Evolutionary conservation across 73 alveolate species (phyloP), one percentile per base, ranked within the genome.

Genomic region (Paramecium tetraurelia): DNA sequence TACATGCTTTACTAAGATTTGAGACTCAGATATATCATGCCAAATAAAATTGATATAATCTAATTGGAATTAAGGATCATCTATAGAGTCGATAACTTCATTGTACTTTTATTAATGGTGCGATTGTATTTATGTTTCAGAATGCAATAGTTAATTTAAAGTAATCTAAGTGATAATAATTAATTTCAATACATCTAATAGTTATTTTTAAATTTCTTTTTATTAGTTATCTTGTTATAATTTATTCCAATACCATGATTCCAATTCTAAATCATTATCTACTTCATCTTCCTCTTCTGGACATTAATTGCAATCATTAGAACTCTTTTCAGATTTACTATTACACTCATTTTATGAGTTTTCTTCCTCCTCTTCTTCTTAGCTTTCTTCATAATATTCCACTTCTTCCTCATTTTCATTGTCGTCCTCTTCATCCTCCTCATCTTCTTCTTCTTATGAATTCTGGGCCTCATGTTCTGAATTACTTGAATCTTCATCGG

Each of bases 331-430:
- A 46, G 63, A 43, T 41, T 89, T 85, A 22, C 68, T 85, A 29
- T 50, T 50, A 41, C 46, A 20, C 3, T 89, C 92, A 21, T 41
- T 88, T 27, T 31, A 38, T 14, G 40, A 44, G 21, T 36, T 21
- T 12, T 36, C 71, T 22, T 27, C 31, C 31, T 35, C 93, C 20
- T 57, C 70, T 59, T 86, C 70, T 22, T 68, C 88, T 68, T 89
- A 88, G 21, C 53, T 72, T 46, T 89, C 94, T 71, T 71, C 90
- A 7, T 9, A 88, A 70, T 68, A 8, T 70, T 58, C 94, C 4
- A 58, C 86, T 20, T 88, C 93, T 59, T 57, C 86, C 22, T 59
- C 93, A 14, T 86, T 7, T 27, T 85, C 18, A 68, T 40, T 16
- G 14, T 53, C 69, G 21, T 53, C 7, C 4, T 53, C 92, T 20